Percentiles rank a stretch among this genome's conserved stretches.
Evolutionary conservation across 768 basidiomycete species (phyloP).

Genomic region (Tephrocybe rancida): DNA sequence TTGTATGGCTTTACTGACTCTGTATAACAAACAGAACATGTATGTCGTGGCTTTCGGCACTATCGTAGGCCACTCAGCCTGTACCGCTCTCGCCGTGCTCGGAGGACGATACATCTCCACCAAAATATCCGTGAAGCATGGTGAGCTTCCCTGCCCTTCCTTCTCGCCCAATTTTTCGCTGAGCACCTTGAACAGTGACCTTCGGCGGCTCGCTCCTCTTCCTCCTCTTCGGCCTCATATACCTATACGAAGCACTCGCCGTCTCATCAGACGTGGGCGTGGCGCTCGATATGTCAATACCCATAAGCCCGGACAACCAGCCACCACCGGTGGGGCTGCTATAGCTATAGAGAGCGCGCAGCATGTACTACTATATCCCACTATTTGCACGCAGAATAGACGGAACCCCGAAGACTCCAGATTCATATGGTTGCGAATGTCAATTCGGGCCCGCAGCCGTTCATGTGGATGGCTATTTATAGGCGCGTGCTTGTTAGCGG

Average conservation of each 20-base stretch:
- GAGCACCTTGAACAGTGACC: slow-evolving; percentile 57
- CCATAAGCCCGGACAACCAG: slow-evolving; percentile 21
- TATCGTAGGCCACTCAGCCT: slow-evolving; percentile 82
- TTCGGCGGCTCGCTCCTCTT: slow-evolving; percentile 82
- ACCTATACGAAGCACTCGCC: slow-evolving; percentile 65
- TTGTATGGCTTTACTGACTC: neutral
- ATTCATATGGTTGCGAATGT: no score
- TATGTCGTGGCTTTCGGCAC: slow-evolving; percentile 92
- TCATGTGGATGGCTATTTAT: no score
- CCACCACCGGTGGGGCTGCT: slow-evolving; percentile 10
- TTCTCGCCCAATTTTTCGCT: slow-evolving; percentile 4
- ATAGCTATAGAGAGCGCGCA: neutral
- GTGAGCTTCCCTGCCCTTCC: slow-evolving; percentile 46
- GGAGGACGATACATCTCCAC: slow-evolving; percentile 92
- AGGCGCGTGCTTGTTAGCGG: no score
- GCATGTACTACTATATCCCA: no score
- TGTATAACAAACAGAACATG: slow-evolving; percentile 65
- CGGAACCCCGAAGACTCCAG: no score
- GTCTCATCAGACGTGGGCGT: slow-evolving; percentile 38
- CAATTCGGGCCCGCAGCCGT: no score
- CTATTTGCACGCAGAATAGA: no score
- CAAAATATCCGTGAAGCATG: slow-evolving; percentile 94
- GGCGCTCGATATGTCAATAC: slow-evolving; percentile 32
- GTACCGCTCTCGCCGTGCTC: slow-evolving; percentile 89
- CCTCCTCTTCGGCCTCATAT: slow-evolving; percentile 80